phyloP scores from a whole-genome alignment of 2,329 filamentous ascomycete genomes.

The Aspergillus unguis region DNA sequence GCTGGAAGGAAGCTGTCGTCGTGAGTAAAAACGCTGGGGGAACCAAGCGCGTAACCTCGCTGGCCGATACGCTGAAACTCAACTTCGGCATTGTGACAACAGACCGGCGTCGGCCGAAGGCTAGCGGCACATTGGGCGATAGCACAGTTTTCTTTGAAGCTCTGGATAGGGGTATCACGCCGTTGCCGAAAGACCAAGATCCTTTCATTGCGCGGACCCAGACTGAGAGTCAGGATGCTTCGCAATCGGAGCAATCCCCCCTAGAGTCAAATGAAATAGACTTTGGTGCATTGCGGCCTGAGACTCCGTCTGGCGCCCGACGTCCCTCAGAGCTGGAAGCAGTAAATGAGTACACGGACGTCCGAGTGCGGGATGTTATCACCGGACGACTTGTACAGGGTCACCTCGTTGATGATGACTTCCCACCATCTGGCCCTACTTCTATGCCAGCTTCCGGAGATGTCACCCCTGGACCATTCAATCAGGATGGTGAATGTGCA shows the following conservation, averaged over 20 bases:
- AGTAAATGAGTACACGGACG: conserved; percentile 65
- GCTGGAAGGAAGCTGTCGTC: conserved; percentile 86
- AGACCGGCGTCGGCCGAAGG: conserved; percentile 53
- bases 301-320: conserved; percentile 38
- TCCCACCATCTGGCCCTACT: conserved; percentile 69
- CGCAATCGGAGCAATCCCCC: conserved; percentile 14
- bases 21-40: conserved; percentile 98
- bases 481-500: conserved; percentile 51
- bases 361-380: conserved; percentile 82
- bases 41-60: conserved; percentile 92
- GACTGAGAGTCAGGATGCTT: conserved; percentile 15
- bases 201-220: conserved; percentile 29
- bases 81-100: conserved; percentile 88
- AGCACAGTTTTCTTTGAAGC: conserved; percentile 74
- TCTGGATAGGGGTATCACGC: conserved; percentile 44
- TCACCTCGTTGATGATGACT: conserved; percentile 92
- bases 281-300: conserved; percentile 32
- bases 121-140: conserved; percentile 63
- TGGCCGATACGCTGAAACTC: conserved; percentile 92
- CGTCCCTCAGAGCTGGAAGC: conserved; percentile 45
- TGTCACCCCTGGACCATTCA: conserved; percentile 46
- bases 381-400: conserved; percentile 88
- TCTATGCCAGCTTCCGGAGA: conserved; percentile 60
- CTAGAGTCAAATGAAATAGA: conserved; percentile 21
- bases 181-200: conserved; percentile 25